Evolutionary conservation across 371 early-diverging fungal genomes (phyloP), one percentile per base, ranked within the genome.

Genomic region (Mucor circinelloides): DNA sequence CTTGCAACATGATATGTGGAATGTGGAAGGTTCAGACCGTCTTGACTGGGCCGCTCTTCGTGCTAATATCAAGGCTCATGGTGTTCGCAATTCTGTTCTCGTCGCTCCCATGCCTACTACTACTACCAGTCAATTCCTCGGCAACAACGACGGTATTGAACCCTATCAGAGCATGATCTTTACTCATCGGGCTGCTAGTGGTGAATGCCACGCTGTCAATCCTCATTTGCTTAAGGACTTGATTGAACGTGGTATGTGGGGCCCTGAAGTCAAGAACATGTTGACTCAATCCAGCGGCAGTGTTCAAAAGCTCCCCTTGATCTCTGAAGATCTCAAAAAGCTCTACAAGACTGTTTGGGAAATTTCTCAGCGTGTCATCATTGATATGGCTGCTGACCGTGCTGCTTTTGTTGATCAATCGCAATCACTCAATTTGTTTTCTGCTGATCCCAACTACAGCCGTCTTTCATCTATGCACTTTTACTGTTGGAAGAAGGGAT

Each of bases 281-380:
- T 93, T 99, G 60, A 95, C 97, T 76, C 91, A 96, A 2, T 93
- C 94, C 71, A 93, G 90, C 63, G 99, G 99, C n/a, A 95, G 95
- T 31, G 85, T 99, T 30, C 98, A 97, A 76, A 74, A 80, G 36
- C 89, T 99, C 31, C 73, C 84, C 1, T 74, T 78, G 25, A 93
- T 99, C 57, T 97, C 99, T 6, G 87, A 89, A 27, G 89, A 97
- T 17, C 77, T 99, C 63, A 98, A 97, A 83, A 77, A 81, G 28
- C 83, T 99, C 55, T 99, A 98, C 92, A 97, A 97, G 87, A 99
- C 99, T 2, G 97, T 95, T 5, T 99, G 98, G 95, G 99, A 99
- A 81, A 90, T 99, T 66, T 92, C 94, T 50, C 97, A 96, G 81
- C 89, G 92, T 72, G 85, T 84, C 25, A 72, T 93, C 19, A 80